Evolutionary conservation across 164 flowering plant genomes (phyloP), one percentile per base, ranked within the genome.

Genomic region (Umbellularia californica): DNA sequence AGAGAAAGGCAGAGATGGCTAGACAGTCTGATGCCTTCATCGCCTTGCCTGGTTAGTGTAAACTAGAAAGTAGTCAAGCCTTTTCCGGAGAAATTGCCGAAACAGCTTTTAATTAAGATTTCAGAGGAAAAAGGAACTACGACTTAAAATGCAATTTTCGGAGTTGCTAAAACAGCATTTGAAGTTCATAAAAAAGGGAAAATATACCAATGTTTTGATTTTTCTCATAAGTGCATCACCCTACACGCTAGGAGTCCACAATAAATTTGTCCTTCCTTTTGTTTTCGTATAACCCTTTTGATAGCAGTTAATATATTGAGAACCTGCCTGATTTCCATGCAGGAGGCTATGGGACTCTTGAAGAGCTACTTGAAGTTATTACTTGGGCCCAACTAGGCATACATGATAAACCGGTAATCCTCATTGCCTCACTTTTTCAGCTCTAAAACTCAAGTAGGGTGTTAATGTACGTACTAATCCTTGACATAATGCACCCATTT

Each of bases 1-100:
- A 95, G 84, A 93, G 98, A 87, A 95, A 95, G 77, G 98, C 98
- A 76, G 98, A 95, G 84, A 95, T 95, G 98, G 94, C 97, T 81
- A 88, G 85, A 84, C 94, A 90, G 79, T 95, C 98, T 55, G 98
- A 95, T 89, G 98, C 97, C 77, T 95, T 95, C 85, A 93, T 95
- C 87, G 98, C 98, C 81, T 88, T 95, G 76, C 98, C 98, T 72
- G 98, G 98, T 95, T 85, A 75, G 88, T 82, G 68, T 73, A 77
- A 77, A 66, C 47, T 64, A 75, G 24, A 70, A 20, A 47, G n/a
- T 10, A 69, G 2, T 13, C 41, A 22, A 69, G 14, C 14, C 23
- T 13, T 22, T 69, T 69, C 24, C 17, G 1, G 22, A 13, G 67
- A 25, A 25, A 9, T 23, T 64, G 3, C 67, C 23, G 33, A 67